These are phyloP conservation scores for Leishmania tarentolae DNA, from an alignment of 208 protist genomes.

Conservation along the genomic window DNA sequence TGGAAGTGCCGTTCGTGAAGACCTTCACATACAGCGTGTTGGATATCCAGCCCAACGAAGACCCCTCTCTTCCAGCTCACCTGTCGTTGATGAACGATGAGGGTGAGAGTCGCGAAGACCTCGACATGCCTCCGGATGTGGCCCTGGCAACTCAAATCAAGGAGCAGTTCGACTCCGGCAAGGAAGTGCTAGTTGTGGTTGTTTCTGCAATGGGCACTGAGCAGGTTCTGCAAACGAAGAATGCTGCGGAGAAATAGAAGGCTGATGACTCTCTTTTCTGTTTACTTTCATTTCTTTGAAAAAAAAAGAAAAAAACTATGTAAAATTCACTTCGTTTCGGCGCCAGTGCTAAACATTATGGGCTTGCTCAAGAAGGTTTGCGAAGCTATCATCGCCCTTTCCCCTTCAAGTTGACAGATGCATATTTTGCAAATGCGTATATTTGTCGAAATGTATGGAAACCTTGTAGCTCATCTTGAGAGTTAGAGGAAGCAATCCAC, in stretches of 20 bases:
- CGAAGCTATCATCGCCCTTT: not conserved
- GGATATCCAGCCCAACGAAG: slow-evolving; percentile 93
- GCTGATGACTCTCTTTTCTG: not conserved
- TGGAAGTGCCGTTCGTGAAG: slow-evolving; percentile 96
- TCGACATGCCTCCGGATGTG: slow-evolving; percentile 94
- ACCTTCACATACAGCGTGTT: slow-evolving; percentile 94
- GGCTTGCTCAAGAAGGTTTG: not conserved
- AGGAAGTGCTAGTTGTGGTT: slow-evolving; percentile 94
- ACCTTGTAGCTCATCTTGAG: not conserved
- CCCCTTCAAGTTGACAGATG: not conserved
- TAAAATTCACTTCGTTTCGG: not conserved
- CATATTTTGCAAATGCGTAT: not conserved
- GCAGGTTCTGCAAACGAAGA: slow-evolving; percentile 94
- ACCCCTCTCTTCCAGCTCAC: slow-evolving; percentile 62
- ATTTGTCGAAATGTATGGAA: not conserved
- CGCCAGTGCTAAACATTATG: not conserved
- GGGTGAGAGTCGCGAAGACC: slow-evolving; percentile 94
- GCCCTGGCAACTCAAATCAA: slow-evolving; percentile 90
- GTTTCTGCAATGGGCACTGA: slow-evolving; percentile 96
- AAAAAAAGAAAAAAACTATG: not conserved
- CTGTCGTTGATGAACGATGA: slow-evolving; percentile 93
- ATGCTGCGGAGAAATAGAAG: slow-evolving; percentile 75
- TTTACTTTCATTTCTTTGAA: not conserved
- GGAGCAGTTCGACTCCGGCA: slow-evolving; percentile 92
- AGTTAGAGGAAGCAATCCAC: not conserved